These are phyloP conservation scores for Puccinia polysora DNA, from an alignment of 1,284 basidiomycete genomes.

Conservation along the genomic window DNA sequence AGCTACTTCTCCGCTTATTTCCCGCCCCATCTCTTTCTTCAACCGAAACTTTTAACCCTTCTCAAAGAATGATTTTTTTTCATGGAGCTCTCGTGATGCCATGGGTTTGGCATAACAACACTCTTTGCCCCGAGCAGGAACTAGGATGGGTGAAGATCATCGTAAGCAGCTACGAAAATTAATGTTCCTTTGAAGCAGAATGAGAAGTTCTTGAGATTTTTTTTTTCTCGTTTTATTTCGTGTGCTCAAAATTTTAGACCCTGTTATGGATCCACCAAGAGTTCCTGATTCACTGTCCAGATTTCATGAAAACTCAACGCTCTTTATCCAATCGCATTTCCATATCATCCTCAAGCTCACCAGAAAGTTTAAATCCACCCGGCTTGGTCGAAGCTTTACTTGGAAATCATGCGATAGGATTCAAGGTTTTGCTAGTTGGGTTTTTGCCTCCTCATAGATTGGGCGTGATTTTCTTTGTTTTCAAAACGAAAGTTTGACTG, in stretches of 20 bases:
- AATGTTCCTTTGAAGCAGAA: not conserved
- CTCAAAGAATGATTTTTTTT: not conserved
- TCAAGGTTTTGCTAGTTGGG: not conserved
- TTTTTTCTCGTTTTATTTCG: not conserved
- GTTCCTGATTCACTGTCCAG: not conserved
- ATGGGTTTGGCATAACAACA: constrained; percentile 14
- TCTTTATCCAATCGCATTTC: not conserved
- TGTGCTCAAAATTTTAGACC: not conserved
- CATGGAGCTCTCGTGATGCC: constrained; percentile 15
- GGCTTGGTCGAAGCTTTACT: not conserved
- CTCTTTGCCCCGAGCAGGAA: constrained; percentile 2
- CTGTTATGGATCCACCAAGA: constrained; percentile 11
- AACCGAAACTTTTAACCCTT: not conserved
- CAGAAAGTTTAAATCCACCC: not conserved
- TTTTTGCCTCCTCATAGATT: not conserved
- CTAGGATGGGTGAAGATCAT: constrained; percentile 6
- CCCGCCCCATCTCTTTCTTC: not conserved
- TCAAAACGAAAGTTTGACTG: not conserved
- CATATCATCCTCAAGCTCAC: not conserved
- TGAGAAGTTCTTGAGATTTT: not conserved
- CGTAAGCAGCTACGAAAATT: not conserved
- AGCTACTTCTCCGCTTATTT: constrained; percentile 6
- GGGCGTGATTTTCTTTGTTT: too few species aligned
- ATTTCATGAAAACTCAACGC: not conserved
- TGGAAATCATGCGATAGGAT: constrained; percentile 8